phyloP scores from a whole-genome alignment of 108 stramenopile species.

The Skeletonema costatum region DNA sequence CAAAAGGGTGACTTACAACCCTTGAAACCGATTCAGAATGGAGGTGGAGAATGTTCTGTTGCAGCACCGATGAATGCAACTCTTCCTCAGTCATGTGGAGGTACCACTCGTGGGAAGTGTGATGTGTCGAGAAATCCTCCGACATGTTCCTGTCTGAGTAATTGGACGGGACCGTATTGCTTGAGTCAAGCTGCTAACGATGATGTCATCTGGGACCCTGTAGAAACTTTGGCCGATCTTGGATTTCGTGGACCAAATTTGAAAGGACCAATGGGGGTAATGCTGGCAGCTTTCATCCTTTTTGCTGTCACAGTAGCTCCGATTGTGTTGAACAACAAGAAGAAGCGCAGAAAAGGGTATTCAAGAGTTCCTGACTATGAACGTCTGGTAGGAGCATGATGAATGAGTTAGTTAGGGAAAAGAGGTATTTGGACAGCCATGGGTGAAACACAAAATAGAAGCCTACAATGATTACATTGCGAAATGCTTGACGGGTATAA shows the following conservation, averaged over 20 bases:
- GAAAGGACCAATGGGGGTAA: conserved; percentile 4
- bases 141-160: conserved; percentile 67
- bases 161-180: conserved; percentile 91
- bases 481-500: too few relatives aligned
- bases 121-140: conserved; percentile 38
- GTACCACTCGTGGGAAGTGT: conserved; percentile 61
- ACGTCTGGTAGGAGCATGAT: not conserved
- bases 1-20: conserved; percentile 62
- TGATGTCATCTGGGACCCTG: conserved; percentile 74
- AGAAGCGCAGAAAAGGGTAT: not conserved
- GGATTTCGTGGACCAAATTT: conserved; percentile 56
- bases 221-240: conserved; percentile 70
- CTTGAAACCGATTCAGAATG: conserved; percentile 72
- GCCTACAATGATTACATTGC: too few relatives aligned
- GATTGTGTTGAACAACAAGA: conserved; percentile 4
- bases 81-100: conserved; percentile 64
- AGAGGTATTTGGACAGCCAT: too few relatives aligned
- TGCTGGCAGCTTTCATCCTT: conserved; percentile 3
- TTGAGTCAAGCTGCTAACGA: conserved; percentile 62
- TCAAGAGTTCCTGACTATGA: not conserved
- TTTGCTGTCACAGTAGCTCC: conserved; percentile 11
- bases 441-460: too few relatives aligned
- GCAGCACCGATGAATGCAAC: conserved; percentile 22
- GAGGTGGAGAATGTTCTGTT: conserved; percentile 67
- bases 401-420: too few relatives aligned